These are phyloP conservation scores for Wickerhamomyces tratensis DNA, from an alignment of 805 yeast genomes.

Conservation along the genomic window DNA sequence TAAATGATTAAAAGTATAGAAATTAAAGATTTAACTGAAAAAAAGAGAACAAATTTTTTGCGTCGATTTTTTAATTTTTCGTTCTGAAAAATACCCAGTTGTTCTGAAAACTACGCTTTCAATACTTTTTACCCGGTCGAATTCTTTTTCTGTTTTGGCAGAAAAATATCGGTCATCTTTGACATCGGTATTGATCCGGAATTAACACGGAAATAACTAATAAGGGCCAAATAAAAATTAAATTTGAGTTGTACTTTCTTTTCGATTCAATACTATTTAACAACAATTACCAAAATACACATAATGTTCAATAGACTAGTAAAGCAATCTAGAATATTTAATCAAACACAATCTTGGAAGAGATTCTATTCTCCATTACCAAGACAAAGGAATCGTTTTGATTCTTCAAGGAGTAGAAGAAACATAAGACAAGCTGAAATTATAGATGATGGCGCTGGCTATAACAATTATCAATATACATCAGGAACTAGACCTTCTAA, in stretches of 20 bases:
- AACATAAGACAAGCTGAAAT: not conserved
- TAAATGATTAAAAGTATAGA: not conserved
- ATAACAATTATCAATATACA: not conserved
- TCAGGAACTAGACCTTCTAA: slow-evolving; percentile 20
- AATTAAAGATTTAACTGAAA: not conserved
- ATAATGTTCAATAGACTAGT: no score
- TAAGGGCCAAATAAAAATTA: no score
- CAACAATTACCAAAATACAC: no score
- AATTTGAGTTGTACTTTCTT: no score
- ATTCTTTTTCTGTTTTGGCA: not conserved
- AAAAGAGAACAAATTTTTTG: slow-evolving; percentile 4
- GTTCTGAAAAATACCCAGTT: slow-evolving; percentile 14
- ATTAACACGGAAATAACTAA: no score
- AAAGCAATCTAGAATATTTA: no score
- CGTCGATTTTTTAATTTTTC: slow-evolving; percentile 14
- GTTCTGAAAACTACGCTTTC: slow-evolving; percentile 12
- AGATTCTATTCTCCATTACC: slow-evolving; percentile 13
- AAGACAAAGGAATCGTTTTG: slow-evolving; percentile 1
- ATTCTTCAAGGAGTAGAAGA: not conserved
- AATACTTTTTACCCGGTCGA: not conserved
- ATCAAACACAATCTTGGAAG: slow-evolving; percentile 1
- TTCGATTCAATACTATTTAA: no score
- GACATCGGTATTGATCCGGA: no score
- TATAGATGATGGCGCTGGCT: not conserved
- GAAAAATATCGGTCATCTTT: no score